These are phyloP conservation scores for Primulina tabacum DNA, from an alignment of 257 asterid genomes.

Conservation along the genomic window DNA sequence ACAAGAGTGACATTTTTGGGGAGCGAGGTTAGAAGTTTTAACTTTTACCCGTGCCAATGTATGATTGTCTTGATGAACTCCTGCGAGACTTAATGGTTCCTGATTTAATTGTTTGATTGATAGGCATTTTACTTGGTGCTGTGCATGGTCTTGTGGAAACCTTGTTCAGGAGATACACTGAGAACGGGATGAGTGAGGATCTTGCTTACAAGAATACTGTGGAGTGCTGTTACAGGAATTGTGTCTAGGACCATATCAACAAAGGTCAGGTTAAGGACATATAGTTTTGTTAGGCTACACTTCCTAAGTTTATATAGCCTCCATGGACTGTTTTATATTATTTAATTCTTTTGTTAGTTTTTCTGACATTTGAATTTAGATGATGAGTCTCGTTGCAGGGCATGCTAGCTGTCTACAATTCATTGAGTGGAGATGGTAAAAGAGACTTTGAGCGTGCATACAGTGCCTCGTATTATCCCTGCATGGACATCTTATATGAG, in stretches of 20 bases:
- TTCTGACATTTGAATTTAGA: neutral
- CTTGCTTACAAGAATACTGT: slow-evolving; percentile 94
- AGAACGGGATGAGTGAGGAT: slow-evolving; percentile 84
- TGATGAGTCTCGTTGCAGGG: slow-evolving; percentile 50
- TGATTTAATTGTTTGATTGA: slow-evolving; percentile 19
- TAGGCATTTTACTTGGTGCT: slow-evolving; percentile 96
- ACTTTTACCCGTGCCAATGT: neutral
- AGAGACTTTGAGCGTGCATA: slow-evolving; percentile 79
- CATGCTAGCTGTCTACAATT: slow-evolving; percentile 81
- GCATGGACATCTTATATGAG: slow-evolving; percentile 95
- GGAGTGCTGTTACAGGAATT: slow-evolving; percentile 81
- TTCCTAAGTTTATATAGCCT: neutral
- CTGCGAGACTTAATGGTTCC: slow-evolving; percentile 9
- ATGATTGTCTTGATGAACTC: neutral
- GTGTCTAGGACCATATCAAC: slow-evolving; percentile 86
- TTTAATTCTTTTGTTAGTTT: slow-evolving; percentile 12
- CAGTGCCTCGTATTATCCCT: slow-evolving; percentile 88
- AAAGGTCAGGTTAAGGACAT: slow-evolving; percentile 42
- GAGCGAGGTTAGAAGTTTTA: slow-evolving; percentile 61
- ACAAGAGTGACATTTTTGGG: slow-evolving; percentile 93
- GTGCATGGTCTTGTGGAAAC: slow-evolving; percentile 96
- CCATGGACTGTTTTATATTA: neutral
- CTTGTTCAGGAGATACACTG: slow-evolving; percentile 88
- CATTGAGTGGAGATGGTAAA: slow-evolving; percentile 73
- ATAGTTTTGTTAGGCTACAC: neutral